Base-by-base conservation (phyloP, 805 yeast genomes). In the Schwanniomyces vanrijiae region DNA sequence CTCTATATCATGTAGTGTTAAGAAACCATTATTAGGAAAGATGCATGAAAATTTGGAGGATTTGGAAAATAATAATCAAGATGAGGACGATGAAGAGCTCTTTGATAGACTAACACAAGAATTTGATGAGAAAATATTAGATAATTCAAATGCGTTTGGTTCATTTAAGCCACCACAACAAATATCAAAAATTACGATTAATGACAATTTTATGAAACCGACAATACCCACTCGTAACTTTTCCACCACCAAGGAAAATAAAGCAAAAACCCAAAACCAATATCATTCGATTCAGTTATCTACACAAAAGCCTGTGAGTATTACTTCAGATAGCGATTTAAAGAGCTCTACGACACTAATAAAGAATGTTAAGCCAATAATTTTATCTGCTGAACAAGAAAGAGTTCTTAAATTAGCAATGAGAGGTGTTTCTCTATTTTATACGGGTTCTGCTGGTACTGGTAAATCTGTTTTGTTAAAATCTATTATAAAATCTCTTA, bases 371-470 rank as follows among this genome's bases (percentile, higher is more conserved):
- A 64, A 59, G 43, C 73, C 77, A 2, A 61, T 73, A 10, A 48
- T 68, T 9, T 56, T 73, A 14, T 69, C 77, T 1, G 45, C 74
- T 19, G 94, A 88, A 58, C 95, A 88, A 59, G 76, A 78, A 47
- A 67, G 76, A 42, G 82, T 94, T 19, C 74, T 88, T 9, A 78
- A 82, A 8, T 65, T 88, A 45, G 96, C 85, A 0, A 65, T 80
- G 38, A 60, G 71, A 19, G 90, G 95, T 0, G 68, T 73, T 14
- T 88, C 85, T 49, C 68, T 94, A 2, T 94, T 94, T 61, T 94
- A 88, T 62, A 94, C 99, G 0, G 99, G 99, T 43, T 90, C 97
- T 28, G 99, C 99, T 0, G 99, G 99, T 58, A 94, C 99, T 0
- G 99, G 99, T 61, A 94, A 94, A 62, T 92, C 99, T 1, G 86